Percentiles rank a stretch among this genome's conserved stretches.
phyloP scores from a whole-genome alignment of 108 stramenopile genomes.

The Craspedostauros australis region DNA sequence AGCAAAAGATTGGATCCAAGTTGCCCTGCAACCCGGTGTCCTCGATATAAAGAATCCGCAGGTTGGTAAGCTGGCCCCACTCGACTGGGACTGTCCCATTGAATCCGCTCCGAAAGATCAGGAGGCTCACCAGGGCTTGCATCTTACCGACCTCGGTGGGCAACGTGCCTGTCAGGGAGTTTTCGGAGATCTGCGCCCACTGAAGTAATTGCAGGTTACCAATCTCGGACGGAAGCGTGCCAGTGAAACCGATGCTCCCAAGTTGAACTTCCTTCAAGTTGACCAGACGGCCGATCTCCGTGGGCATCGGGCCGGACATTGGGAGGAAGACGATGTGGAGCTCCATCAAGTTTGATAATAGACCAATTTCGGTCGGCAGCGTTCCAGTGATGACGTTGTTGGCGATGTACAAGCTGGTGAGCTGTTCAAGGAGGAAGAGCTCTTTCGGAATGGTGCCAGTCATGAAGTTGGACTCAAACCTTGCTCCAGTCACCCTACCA shows the following conservation, averaged over 20 bases:
- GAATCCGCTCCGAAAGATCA: too few species aligned
- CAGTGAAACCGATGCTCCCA: constrained; percentile 6
- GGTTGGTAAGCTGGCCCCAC: too few species aligned
- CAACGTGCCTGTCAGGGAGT: constrained; percentile 13
- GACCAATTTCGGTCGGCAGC: constrained; percentile 14
- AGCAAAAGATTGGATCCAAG: too few species aligned
- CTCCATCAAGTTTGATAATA: constrained; percentile 14
- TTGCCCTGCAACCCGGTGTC: too few species aligned
- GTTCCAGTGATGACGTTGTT: constrained; percentile 15
- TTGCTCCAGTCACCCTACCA: constrained; percentile 7
- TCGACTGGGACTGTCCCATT: constrained; percentile 8
- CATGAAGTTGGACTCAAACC: constrained; percentile 14
- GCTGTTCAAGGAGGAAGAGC: constrained; percentile 4
- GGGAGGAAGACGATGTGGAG: constrained; percentile 6
- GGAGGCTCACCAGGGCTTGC: too few species aligned
- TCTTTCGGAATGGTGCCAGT: constrained; percentile 13
- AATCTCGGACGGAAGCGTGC: constrained; percentile 11
- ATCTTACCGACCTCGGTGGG: constrained; percentile 3
- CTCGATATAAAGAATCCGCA: too few species aligned
- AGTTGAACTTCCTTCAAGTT: constrained; percentile 10
- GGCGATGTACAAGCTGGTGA: constrained; percentile 10
- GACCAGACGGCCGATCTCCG: constrained; percentile 2
- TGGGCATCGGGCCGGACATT: constrained; percentile 12
- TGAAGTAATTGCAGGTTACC: constrained; percentile 1
- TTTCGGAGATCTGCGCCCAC: constrained; percentile 12